phyloP scores from a whole-genome alignment of 768 basidiomycete genomes.

The Nidula microcarpa region DNA sequence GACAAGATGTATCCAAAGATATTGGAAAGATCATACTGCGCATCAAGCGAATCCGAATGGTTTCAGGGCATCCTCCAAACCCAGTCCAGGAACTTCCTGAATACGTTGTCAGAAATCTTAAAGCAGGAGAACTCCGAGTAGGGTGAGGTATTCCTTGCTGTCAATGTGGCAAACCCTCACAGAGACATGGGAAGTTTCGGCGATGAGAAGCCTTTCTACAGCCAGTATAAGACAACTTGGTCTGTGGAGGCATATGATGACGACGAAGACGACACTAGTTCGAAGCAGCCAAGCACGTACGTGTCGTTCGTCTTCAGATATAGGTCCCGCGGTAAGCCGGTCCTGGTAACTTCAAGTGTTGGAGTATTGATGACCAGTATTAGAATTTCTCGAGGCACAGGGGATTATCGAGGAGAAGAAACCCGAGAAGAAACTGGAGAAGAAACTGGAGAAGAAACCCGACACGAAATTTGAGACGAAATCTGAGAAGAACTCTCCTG shows the following conservation, averaged over 20 bases:
- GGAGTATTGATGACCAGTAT: not conserved
- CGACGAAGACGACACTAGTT: conserved; percentile 25
- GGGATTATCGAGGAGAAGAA: conserved; percentile 39
- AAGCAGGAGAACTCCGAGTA: conserved; percentile 39
- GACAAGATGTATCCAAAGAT: conserved; percentile 25
- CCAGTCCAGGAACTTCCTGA: conserved; percentile 33
- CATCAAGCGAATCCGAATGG: conserved; percentile 39
- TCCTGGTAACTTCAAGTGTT: not conserved
- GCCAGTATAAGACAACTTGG: conserved; percentile 53
- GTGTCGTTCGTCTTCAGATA: conserved; percentile 71
- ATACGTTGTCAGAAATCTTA: conserved; percentile 28
- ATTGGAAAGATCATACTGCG: conserved; percentile 52
- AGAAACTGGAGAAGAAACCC: not conserved
- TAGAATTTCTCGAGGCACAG: conserved; percentile 50
- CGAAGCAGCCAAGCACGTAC: conserved; percentile 40
- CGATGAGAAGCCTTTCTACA: conserved; percentile 28
- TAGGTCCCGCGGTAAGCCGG: conserved; percentile 43
- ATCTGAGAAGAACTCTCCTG: no score
- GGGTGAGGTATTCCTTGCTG: conserved; percentile 30
- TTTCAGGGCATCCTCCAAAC: conserved; percentile 38
- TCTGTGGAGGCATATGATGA: conserved; percentile 35
- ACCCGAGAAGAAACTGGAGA: not conserved
- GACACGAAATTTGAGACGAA: no score
- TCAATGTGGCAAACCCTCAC: no score
- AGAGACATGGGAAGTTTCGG: conserved; percentile 20